Conservation (phyloP, 192 early-diverging fungal genomes). For the Coemansia sp. region DNA sequence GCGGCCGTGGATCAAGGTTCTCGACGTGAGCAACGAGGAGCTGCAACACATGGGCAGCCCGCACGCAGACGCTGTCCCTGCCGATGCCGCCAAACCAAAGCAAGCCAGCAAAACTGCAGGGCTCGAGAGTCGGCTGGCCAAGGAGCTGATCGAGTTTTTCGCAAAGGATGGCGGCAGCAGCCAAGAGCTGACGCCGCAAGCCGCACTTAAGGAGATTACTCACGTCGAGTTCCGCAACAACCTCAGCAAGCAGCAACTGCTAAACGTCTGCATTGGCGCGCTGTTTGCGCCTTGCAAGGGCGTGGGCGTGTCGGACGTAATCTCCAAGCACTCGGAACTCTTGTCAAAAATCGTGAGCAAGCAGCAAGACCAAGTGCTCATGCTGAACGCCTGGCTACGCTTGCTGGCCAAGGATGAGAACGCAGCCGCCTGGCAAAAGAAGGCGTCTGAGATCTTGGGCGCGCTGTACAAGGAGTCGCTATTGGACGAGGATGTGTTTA, state of each 20-base stretch:
- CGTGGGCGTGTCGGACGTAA: constrained; percentile 17
- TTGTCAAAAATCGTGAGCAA: constrained; percentile 42
- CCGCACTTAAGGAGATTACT: constrained; percentile 80
- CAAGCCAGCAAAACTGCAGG: constrained; percentile 23
- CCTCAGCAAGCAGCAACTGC: constrained; percentile 77
- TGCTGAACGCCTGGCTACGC: constrained; percentile 55
- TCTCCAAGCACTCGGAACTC: constrained; percentile 25
- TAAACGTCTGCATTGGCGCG: constrained; percentile 65
- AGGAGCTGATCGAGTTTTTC: constrained; percentile 21
- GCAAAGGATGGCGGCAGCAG: constrained; percentile 7
- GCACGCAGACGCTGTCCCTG: constrained; percentile 10
- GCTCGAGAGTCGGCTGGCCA: constrained; percentile 34
- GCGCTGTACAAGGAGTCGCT: constrained; percentile 73
- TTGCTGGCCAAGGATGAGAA: constrained; percentile 29
- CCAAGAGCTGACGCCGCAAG: constrained; percentile 36
- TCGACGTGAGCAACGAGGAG: constrained; percentile 42
- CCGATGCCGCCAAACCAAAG: constrained; percentile 16
- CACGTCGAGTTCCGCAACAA: constrained; percentile 84
- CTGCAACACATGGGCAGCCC: constrained; percentile 51
- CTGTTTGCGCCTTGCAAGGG: constrained; percentile 48
- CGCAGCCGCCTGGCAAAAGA: constrained; percentile 51
- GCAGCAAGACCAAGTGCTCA: constrained; percentile 39
- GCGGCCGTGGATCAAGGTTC: constrained; percentile 50
- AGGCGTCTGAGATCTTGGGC: constrained; percentile 67
- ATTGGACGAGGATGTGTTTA: constrained; percentile 80